Percentiles rank a stretch among this genome's conserved stretches.
Conservation (phyloP, 2,329 filamentous ascomycete genomes). For the Aspergillus latus region DNA sequence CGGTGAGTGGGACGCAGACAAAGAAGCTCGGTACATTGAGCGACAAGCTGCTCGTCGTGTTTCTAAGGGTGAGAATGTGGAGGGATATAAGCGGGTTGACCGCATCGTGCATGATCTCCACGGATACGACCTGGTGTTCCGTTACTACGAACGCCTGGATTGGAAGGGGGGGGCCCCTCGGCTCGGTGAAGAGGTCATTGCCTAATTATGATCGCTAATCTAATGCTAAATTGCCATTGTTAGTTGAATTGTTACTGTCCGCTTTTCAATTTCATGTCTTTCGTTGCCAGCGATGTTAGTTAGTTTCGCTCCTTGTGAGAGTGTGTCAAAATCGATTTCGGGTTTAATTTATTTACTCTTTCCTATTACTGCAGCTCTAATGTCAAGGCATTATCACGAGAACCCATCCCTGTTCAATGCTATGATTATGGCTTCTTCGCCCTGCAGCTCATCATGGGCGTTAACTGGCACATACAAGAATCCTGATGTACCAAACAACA, state of each 20-base stretch:
- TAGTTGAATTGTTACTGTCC: not conserved
- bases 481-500: no score
- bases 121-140: conserved; percentile 93
- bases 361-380: not conserved
- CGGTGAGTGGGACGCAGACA: conserved; percentile 29
- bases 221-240: not conserved
- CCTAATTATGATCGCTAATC: conserved; percentile 1
- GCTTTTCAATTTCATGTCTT: not conserved
- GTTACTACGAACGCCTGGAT: conserved; percentile 90
- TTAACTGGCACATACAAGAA: no score
- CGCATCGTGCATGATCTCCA: conserved; percentile 97
- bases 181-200: conserved; percentile 53
- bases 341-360: not conserved
- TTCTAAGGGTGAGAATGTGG: conserved; percentile 70
- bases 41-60: conserved; percentile 45
- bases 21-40: conserved; percentile 44
- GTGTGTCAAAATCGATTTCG: conserved; percentile 1
- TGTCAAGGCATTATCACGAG: no score
- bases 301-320: not conserved
- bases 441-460: no score
- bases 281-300: conserved; percentile 3
- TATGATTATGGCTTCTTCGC: no score
- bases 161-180: conserved; percentile 67
- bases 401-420: no score
- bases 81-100: conserved; percentile 85